These are phyloP conservation scores for Globisporangium heterothallicum DNA, from an alignment of 352 stramenopile genomes.

Conservation along the genomic window DNA sequence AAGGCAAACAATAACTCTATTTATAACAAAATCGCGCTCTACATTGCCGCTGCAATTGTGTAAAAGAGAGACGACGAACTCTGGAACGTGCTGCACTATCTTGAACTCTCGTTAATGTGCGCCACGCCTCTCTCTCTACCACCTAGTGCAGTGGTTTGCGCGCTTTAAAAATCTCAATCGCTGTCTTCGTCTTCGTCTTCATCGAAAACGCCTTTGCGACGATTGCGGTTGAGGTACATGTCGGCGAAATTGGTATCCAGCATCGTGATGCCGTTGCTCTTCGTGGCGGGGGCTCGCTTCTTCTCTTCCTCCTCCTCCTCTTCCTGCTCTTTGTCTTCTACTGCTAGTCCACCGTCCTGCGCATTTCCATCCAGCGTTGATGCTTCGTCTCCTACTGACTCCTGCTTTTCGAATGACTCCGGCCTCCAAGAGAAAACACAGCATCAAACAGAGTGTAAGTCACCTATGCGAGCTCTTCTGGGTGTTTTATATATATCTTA, in stretches of 20 bases:
- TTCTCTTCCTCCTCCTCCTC: conserved; percentile 15
- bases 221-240: conserved; percentile 70
- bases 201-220: conserved; percentile 65
- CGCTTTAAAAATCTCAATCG: no score
- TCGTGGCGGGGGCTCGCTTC: not conserved
- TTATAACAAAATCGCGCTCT: no score
- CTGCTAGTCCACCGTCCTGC: conserved; percentile 1
- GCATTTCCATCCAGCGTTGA: conserved; percentile 21
- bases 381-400: conserved; percentile 5
- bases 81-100: no score
- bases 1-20: no score
- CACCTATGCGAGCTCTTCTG: no score
- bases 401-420: conserved; percentile 35
- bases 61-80: no score
- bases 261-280: conserved; percentile 56
- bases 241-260: conserved; percentile 39
- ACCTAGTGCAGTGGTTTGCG: no score
- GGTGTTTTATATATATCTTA: conserved; percentile 7
- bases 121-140: conserved; percentile 22
- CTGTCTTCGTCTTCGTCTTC: conserved; percentile 53
- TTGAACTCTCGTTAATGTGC: not conserved
- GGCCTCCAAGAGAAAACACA: conserved; percentile 31
- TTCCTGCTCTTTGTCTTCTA: conserved; percentile 10
- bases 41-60: no score
- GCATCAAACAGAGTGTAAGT: no score